Percentiles rank a stretch among this genome's conserved stretches.
These are phyloP conservation scores for Phytophthora pini DNA, from an alignment of 352 stramenopile genomes.

Conservation along the genomic window DNA sequence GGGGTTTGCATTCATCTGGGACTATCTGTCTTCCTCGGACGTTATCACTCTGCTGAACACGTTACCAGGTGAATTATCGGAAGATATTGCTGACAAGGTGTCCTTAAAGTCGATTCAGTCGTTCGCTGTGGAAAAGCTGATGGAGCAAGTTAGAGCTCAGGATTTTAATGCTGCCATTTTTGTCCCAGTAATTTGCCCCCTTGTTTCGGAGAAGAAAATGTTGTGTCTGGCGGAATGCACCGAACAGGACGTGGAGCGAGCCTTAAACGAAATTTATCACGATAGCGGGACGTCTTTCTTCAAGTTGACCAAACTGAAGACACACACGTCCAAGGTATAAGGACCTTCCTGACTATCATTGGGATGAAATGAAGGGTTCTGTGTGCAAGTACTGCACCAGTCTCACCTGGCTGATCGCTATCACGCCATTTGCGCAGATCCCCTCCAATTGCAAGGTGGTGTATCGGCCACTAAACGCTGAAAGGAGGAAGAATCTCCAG, in stretches of 20 bases:
- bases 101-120: conserved; percentile 2
- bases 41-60: conserved; percentile 1
- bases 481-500: conserved; percentile 16
- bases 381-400: not conserved
- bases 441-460: conserved; percentile 1
- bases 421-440: not conserved
- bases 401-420: not conserved
- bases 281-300: not conserved
- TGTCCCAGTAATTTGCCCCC: not conserved
- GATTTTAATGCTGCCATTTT: not conserved
- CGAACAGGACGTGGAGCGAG: not conserved
- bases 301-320: not conserved
- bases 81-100: not conserved
- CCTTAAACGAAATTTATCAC: not conserved
- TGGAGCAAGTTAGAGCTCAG: conserved; percentile 1
- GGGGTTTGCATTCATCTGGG: not conserved
- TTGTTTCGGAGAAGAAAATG: conserved; percentile 3
- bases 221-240: not conserved
- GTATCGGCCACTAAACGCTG: conserved; percentile 16
- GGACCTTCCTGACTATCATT: too few species aligned
- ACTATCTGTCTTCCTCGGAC: conserved; percentile 4
- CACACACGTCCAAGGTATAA: not conserved
- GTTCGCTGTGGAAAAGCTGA: conserved; percentile 7
- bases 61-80: not conserved
- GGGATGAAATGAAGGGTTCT: too few species aligned